A percentile compares a stretch with the other conserved stretches of the same genome.
Evolutionary conservation across 345 rosid species (phyloP).

Genomic region (Ceriops zippeliana): DNA sequence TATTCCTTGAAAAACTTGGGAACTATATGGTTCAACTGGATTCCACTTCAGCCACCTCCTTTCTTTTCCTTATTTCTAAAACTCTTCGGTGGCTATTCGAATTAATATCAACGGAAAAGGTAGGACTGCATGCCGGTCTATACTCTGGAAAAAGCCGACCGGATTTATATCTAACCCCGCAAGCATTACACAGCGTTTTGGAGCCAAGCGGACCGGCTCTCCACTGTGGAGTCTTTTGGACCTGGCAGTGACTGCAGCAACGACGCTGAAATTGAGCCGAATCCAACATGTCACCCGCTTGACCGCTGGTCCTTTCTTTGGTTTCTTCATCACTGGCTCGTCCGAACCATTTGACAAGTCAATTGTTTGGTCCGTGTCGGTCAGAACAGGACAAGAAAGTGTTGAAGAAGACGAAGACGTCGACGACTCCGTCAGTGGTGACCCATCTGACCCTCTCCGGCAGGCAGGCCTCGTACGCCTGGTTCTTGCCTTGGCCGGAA

Average conservation of each 20-base stretch:
- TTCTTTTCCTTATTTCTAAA: constrained; percentile 47
- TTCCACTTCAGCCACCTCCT: constrained; percentile 22
- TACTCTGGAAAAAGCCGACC: constrained; percentile 62
- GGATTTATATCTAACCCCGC: constrained; percentile 58
- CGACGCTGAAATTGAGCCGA: constrained; percentile 34
- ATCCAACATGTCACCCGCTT: constrained; percentile 10
- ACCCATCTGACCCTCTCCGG: constrained; percentile 32
- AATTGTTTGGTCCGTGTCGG: constrained; percentile 1
- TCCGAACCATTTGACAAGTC: background rate
- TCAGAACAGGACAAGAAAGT: background rate
- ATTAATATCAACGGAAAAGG: constrained; percentile 41
- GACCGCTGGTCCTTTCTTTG: constrained; percentile 30
- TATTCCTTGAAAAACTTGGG: constrained; percentile 29
- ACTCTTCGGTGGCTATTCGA: constrained; percentile 58
- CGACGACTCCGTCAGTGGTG: constrained; percentile 24
- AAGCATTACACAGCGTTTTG: constrained; percentile 57
- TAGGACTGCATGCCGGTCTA: constrained; percentile 63
- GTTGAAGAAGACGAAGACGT: constrained; percentile 16
- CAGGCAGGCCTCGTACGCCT: constrained; percentile 29
- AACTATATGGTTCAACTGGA: constrained; percentile 26
- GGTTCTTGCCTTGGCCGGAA: constrained; percentile 48
- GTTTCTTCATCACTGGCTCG: constrained; percentile 33
- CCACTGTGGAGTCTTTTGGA: constrained; percentile 63
- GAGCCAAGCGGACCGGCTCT: constrained; percentile 57
- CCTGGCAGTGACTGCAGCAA: constrained; percentile 56